Evolutionary conservation across 2,329 filamentous ascomycete genomes (phyloP), one percentile per base, ranked within the genome.

Genomic region (Talaromyces amestolkiae): DNA sequence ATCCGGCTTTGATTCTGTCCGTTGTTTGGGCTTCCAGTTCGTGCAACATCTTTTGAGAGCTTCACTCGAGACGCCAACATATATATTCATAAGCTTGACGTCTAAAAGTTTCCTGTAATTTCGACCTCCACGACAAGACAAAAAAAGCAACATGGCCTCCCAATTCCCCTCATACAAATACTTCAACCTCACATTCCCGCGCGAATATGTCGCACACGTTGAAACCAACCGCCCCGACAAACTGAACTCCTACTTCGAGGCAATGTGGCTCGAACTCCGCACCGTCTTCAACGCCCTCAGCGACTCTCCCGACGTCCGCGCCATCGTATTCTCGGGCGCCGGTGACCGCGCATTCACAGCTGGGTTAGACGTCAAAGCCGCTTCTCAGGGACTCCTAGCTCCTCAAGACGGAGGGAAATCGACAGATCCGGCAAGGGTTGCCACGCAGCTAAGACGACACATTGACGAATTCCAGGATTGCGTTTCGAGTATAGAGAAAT

Each of bases 171-270:
- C 63, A 13, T 72, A 69, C 68, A 71, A 89, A 70, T 83, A 91
- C 82, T 93, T 92, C 84, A 87, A 88, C 69, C 83, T 96, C 70
- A 87, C 85, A n/a, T 88, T 87, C 49, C 91, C 93, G 0, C 73
- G 80, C 43, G 84, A 89, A 73, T 88, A 88, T 80, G 89, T 97
- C 58, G 91, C 89, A n/a, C 92, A 96, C 76, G 90, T 98, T 66
- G 90, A 97, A 79, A 96, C 96, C 80, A 93, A 96, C 81, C 87
- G 93, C 1, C 87, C 93, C 1, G 79, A 87, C 70, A 97, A 96
- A 81, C 82, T 97, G 76, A 98, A 98, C 77, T 88, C 93, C 69
- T 97, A 97, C 77, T 85, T 87, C 70, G 88, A 92, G 76, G 81
- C 79, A 85, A 94, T 97, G 88, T 97, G 93, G 92, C 81, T 89